phyloP scores from a whole-genome alignment of 495 filamentous ascomycete genomes.

The Sabuloglossum arenarium region DNA sequence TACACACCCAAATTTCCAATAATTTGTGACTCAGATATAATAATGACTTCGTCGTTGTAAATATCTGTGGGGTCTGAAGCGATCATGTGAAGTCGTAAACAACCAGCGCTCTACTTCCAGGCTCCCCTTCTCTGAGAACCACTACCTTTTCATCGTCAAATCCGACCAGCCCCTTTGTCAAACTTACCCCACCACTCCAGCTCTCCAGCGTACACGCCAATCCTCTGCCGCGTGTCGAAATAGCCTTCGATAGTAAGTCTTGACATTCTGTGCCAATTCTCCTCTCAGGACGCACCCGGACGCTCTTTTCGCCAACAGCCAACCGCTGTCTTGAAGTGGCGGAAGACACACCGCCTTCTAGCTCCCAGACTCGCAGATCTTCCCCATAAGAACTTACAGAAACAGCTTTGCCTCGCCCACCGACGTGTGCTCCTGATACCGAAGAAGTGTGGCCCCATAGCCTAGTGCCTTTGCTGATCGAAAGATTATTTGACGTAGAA shows the following conservation, averaged over 20 bases:
- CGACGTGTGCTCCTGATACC: slow-evolving; percentile 70
- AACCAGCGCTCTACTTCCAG: slow-evolving; percentile 51
- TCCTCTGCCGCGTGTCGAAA: not conserved
- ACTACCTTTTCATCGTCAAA: slow-evolving; percentile 93
- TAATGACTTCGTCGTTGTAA: not conserved
- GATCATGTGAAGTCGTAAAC: slow-evolving; percentile 78
- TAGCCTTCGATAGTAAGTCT: not conserved
- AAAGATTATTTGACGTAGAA: slow-evolving; percentile 42
- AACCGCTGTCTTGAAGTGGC: slow-evolving; percentile 19
- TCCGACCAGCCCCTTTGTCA: slow-evolving; percentile 46
- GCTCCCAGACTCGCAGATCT: slow-evolving; percentile 85
- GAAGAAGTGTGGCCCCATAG: slow-evolving; percentile 93
- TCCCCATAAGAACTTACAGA: slow-evolving; percentile 65
- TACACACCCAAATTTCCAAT: not conserved
- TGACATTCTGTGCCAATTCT: not conserved
- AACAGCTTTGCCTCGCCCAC: slow-evolving; percentile 70
- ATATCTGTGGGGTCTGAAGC: not conserved
- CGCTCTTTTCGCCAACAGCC: slow-evolving; percentile 27
- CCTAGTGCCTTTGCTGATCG: slow-evolving; percentile 51
- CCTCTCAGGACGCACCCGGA: slow-evolving; percentile 27
- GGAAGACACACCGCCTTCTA: slow-evolving; percentile 48
- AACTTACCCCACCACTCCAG: not conserved
- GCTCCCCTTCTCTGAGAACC: slow-evolving; percentile 48
- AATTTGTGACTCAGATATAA: not conserved
- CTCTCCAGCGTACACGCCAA: not conserved